Conservation (phyloP, 139 green algal species). For the Closterium sp. region DNA sequence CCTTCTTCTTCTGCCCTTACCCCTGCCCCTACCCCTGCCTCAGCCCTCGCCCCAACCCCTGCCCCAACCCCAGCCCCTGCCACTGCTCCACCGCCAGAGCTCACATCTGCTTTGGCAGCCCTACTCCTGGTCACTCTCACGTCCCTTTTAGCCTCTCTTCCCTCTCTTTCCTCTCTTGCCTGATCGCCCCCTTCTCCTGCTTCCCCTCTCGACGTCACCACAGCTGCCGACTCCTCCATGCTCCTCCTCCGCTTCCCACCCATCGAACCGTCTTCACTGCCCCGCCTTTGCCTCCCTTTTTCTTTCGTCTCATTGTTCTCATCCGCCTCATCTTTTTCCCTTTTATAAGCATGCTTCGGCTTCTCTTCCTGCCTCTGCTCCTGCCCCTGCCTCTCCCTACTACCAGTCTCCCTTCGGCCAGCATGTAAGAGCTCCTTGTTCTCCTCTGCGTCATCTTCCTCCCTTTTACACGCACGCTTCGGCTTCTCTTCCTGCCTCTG, state of each 20-base stretch:
- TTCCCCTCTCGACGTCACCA: neutral
- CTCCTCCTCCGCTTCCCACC: neutral
- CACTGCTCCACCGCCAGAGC: neutral
- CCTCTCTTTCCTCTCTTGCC: too few species aligned
- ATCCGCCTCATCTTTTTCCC: neutral
- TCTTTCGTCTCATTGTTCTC: neutral
- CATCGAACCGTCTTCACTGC: neutral
- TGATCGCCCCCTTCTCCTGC: neutral
- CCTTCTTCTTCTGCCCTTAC: neutral
- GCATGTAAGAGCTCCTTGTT: too few species aligned
- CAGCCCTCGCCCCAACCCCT: neutral
- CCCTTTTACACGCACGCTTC: too few species aligned
- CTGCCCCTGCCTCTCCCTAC: neutral
- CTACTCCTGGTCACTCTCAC: neutral
- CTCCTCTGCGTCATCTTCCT: too few species aligned
- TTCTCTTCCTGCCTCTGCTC: neutral
- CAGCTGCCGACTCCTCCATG: neutral
- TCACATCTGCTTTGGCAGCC: neutral
- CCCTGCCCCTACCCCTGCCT: neutral
- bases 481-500: too few species aligned
- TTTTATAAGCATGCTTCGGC: neutral
- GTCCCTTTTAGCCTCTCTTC: neutral
- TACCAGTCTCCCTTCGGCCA: too few species aligned
- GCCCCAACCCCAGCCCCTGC: neutral
- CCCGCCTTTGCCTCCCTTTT: neutral